phyloP scores from a whole-genome alignment of 2,329 filamentous ascomycete species.

The Emydomyces testavorans region DNA sequence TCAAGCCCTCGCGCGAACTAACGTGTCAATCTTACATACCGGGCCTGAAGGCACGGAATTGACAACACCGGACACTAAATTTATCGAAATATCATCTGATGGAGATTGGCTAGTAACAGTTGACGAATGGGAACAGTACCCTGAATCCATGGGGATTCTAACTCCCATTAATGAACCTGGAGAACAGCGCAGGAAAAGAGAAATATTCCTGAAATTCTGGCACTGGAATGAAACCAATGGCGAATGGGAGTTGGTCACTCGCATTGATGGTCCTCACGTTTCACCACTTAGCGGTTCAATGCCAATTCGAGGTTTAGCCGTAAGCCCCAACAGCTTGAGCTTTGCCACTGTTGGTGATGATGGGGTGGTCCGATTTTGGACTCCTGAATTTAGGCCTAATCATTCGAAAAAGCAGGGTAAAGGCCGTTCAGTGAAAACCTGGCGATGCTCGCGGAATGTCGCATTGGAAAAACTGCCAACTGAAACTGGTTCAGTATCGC shows the following conservation, averaged over 20 bases:
- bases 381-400: conserved; percentile 58
- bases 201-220: conserved; percentile 90
- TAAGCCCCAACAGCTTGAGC: conserved; percentile 55
- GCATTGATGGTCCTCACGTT: conserved; percentile 73
- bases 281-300: conserved; percentile 40
- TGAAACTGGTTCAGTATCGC: conserved; percentile 25
- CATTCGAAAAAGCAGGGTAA: conserved; percentile 43
- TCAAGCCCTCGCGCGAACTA: conserved; percentile 80
- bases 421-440: conserved; percentile 54
- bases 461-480: conserved; percentile 35
- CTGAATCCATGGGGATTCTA: conserved; percentile 53
- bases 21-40: conserved; percentile 68
- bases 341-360: conserved; percentile 84
- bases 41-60: conserved; percentile 61
- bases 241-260: conserved; percentile 63
- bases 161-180: conserved; percentile 23
- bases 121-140: conserved; percentile 76
- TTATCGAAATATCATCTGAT: conserved; percentile 64
- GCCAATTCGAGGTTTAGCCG: conserved; percentile 58
- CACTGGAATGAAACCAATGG: conserved; percentile 46
- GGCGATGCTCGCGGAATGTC: conserved; percentile 55
- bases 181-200: conserved; percentile 33
- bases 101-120: conserved; percentile 84
- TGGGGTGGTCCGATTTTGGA: conserved; percentile 67
- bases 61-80: conserved; percentile 63